A percentile compares a stretch with the other conserved stretches of the same genome.
These are phyloP conservation scores for Papiliotrema fonsecae DNA, from an alignment of 1,284 basidiomycete genomes.

Conservation along the genomic window DNA sequence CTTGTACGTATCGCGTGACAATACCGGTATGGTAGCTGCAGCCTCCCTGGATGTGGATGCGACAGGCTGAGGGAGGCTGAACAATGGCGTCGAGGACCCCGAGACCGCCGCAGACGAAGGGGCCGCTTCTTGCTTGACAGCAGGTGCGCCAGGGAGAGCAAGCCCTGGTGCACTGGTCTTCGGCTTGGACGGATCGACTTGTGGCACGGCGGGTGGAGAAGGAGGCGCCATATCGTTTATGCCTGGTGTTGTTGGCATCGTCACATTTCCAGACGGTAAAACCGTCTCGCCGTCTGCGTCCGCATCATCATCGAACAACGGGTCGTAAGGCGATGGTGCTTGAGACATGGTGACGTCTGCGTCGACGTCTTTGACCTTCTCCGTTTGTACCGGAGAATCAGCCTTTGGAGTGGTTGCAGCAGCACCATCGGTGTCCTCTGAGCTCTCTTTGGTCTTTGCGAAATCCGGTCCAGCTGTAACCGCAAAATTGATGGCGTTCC, in stretches of 20 bases:
- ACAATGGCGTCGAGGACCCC: conserved; percentile 5
- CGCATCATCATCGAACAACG: conserved; percentile 41
- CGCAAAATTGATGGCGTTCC: conserved; percentile 28
- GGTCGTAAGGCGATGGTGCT: conserved; percentile 24
- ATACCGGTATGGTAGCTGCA: conserved; percentile 31
- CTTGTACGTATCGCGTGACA: conserved; percentile 59
- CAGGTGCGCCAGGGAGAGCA: conserved; percentile 2
- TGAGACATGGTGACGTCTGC: conserved; percentile 22
- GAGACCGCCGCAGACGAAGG: conserved; percentile 5
- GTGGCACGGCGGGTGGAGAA: background rate
- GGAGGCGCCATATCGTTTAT: conserved; percentile 13
- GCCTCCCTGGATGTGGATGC: conserved; percentile 7
- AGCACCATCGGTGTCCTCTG: background rate
- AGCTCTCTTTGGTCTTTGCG: conserved; percentile 14
- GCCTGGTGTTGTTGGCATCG: conserved; percentile 3
- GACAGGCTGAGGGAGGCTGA: conserved; percentile 4
- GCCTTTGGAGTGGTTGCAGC: background rate
- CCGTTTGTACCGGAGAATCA: background rate
- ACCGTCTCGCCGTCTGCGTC: conserved; percentile 35
- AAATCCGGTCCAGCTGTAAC: conserved; percentile 34
- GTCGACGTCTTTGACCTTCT: background rate
- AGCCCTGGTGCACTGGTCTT: conserved; percentile 7
- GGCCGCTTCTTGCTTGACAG: background rate
- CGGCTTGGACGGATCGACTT: conserved; percentile 1
- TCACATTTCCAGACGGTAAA: conserved; percentile 12